Conservation (phyloP, 257 asterid species). For the Solanum acaule region DNA sequence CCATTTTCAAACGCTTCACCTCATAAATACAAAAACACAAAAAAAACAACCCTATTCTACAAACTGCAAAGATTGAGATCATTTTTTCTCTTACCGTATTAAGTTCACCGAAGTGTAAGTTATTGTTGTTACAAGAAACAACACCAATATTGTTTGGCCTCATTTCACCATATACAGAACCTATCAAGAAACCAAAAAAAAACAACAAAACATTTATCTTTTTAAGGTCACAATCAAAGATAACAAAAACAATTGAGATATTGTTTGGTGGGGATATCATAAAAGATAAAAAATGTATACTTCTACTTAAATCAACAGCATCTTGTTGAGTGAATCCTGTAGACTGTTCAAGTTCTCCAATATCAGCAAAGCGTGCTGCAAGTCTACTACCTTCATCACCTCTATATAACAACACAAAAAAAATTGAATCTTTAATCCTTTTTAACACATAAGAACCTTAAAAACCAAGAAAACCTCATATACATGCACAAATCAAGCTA, state of each 20-base stretch:
- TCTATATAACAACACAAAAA: constrained; percentile 11
- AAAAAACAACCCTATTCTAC: not conserved
- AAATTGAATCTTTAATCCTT: not conserved
- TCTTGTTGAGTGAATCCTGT: constrained; percentile 39
- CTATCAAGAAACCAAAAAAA: constrained; percentile 9
- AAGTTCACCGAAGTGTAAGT: constrained; percentile 47
- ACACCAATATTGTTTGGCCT: constrained; percentile 39
- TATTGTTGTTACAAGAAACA: constrained; percentile 14
- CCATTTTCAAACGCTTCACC: not conserved
- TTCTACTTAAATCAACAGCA: constrained; percentile 48
- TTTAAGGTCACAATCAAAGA: not conserved
- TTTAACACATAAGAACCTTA: not conserved
- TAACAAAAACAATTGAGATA: not conserved
- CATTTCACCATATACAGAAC: constrained; percentile 33
- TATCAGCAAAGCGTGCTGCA: constrained; percentile 34
- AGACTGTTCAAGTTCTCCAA: constrained; percentile 59
- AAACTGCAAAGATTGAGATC: not conserved
- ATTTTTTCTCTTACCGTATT: constrained; percentile 22
- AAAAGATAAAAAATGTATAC: constrained; percentile 14
- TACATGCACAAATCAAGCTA: not conserved
- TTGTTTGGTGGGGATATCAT: not conserved
- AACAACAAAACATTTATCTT: not conserved
- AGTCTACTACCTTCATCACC: constrained; percentile 35
- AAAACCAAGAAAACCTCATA: not conserved
- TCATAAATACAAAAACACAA: not conserved